These are phyloP conservation scores for Pilaira anomala DNA, from an alignment of 192 early-diverging fungal genomes.

Conservation along the genomic window DNA sequence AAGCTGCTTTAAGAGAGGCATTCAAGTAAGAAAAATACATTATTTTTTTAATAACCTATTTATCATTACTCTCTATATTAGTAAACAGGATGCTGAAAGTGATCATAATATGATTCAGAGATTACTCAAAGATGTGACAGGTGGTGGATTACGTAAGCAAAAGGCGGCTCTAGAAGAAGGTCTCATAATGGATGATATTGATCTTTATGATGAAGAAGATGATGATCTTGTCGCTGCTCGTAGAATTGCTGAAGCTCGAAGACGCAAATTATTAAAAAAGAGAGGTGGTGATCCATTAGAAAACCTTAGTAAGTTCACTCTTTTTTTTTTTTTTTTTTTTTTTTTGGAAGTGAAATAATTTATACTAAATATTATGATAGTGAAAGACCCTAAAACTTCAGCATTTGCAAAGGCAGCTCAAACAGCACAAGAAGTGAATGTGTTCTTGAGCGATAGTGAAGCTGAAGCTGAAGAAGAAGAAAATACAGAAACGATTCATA, in stretches of 20 bases:
- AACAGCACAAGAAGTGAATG: constrained; percentile 18
- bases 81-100: constrained; percentile 30
- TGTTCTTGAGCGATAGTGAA: constrained; percentile 33
- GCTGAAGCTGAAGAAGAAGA: constrained; percentile 18
- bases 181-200: constrained; percentile 29
- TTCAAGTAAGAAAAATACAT: constrained; percentile 23
- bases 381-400: constrained; percentile 34
- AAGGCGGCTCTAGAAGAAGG: constrained; percentile 26
- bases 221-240: constrained; percentile 32
- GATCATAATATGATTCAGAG: constrained; percentile 33
- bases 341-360: neutral
- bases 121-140: constrained; percentile 35
- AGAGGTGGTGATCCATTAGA: constrained; percentile 27
- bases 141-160: constrained; percentile 29
- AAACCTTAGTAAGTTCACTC: constrained; percentile 25
- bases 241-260: constrained; percentile 24
- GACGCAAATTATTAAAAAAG: constrained; percentile 17
- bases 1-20: constrained; percentile 17
- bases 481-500: neutral
- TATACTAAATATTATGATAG: neutral
- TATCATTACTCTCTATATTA: neutral
- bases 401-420: constrained; percentile 42
- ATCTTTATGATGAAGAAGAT: constrained; percentile 30
- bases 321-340: too few species aligned
- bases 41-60: neutral